phyloP scores from a whole-genome alignment of 148 eudicot genomes.

The Silene conica region DNA sequence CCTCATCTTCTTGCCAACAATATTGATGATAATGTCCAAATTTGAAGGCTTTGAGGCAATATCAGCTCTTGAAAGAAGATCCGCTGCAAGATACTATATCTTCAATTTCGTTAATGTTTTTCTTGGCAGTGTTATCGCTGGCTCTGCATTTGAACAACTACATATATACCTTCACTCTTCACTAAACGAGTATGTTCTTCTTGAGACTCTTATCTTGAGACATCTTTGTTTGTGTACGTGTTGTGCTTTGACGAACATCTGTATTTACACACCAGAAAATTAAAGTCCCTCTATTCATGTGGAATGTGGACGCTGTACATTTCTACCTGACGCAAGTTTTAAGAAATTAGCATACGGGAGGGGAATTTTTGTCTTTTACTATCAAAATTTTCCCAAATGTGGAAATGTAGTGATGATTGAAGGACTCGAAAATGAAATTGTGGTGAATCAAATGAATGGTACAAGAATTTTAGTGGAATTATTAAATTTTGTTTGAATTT shows the following conservation, averaged over 20 bases:
- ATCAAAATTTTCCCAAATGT: too few species aligned
- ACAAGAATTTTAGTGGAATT: background rate
- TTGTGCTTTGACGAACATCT: background rate
- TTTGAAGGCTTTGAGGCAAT: conserved; percentile 73
- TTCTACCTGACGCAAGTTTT: background rate
- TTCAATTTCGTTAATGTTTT: conserved; percentile 93
- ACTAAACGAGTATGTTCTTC: conserved; percentile 49
- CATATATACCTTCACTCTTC: conserved; percentile 49
- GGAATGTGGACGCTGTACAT: background rate
- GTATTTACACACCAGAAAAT: background rate
- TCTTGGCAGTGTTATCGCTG: conserved; percentile 73
- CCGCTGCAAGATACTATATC: conserved; percentile 81
- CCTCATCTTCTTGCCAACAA: conserved; percentile 82
- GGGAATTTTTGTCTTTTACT: background rate
- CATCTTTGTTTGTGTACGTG: background rate
- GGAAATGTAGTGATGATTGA: background rate
- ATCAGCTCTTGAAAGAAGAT: conserved; percentile 79
- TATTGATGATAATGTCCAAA: conserved; percentile 91
- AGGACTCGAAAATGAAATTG: too few species aligned
- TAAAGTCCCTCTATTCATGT: background rate
- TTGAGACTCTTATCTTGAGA: background rate
- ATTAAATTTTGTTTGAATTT: background rate
- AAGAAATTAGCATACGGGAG: too few species aligned
- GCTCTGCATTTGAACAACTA: conserved; percentile 83
- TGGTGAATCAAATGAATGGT: background rate